Evolutionary conservation across 2,329 filamentous ascomycete species (phyloP), one percentile per base, ranked within the genome.

Genomic region (Diaporthe amygdali): DNA sequence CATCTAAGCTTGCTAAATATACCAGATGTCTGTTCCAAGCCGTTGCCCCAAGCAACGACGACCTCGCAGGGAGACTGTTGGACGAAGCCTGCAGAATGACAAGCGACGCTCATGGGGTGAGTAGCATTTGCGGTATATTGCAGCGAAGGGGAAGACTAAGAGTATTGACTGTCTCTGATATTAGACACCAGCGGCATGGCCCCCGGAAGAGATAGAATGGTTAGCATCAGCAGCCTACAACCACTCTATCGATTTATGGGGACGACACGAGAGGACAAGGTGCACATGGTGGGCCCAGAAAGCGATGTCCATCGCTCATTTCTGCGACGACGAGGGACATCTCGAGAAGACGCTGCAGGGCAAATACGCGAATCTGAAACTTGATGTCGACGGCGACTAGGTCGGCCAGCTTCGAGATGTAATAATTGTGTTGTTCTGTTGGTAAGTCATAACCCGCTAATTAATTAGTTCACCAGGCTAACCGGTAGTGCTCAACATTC

Each of bases 21-120:
- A 88, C 96, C 55, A 89, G 94, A 1, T 95, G 93, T 75, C 84
- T 96, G 2, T 93, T 96, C 74, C 92, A 93, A 73, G 84, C 90
- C 1, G 87, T 92, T 0, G 81, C 95, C 0, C 83, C 87, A 1
- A 82, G 87, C 5, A 86, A 91, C 56, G 86, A 90, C 25, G 79
- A 80, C 0, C 80, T 90, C 20, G 88, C 89, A 12, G 82, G 92
- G 63, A 84, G 86, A 55, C 84, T 94, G 5, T 81, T 94, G 9
- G 86, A 90, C n/a, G 90, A 94, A 76, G 88, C 90, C 1, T 84
- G 86, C 2, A 79, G 79, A 1, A 84, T 91, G 67, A 88, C 88
- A 8, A 81, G 82, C 66, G 84, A 87, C 74, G 81, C 86, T n/a
- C 77, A 83, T 2, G 78, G 85, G 72, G 88, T 89, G 78, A 75